Percentiles rank a stretch among this genome's conserved stretches.
phyloP scores from a whole-genome alignment of 768 basidiomycete genomes.

The Lentinula edodes region DNA sequence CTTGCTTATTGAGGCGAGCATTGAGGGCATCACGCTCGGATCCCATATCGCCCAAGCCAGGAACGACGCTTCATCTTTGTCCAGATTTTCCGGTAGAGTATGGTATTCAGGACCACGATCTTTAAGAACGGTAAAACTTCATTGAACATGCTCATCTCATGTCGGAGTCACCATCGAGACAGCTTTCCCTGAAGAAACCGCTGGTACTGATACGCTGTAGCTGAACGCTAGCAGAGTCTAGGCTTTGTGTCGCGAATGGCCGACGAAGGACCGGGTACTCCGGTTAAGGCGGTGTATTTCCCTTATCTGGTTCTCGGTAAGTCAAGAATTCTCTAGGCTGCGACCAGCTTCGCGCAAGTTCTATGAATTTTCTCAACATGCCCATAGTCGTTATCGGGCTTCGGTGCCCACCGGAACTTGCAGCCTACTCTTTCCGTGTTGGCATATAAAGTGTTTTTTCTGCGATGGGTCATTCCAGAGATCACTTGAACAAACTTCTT shows the following conservation, averaged over 20 bases:
- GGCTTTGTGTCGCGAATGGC: neutral
- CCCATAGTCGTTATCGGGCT: neutral
- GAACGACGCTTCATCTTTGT: too few species aligned
- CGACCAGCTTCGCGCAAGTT: neutral
- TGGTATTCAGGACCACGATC: too few species aligned
- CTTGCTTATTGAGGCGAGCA: too few species aligned
- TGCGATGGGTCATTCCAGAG: neutral
- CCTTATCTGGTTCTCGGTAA: neutral
- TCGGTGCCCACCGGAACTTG: neutral
- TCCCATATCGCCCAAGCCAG: too few species aligned
- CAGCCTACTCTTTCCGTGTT: conserved; percentile 1
- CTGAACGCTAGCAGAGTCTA: neutral
- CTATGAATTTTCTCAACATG: neutral
- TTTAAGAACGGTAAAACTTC: too few species aligned
- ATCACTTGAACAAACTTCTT: neutral
- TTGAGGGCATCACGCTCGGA: too few species aligned
- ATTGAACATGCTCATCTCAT: too few species aligned
- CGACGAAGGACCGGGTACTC: neutral
- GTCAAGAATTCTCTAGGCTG: conserved; percentile 4
- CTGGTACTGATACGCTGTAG: too few species aligned
- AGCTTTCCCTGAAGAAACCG: too few species aligned
- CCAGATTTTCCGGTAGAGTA: too few species aligned
- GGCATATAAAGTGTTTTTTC: neutral
- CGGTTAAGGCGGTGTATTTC: neutral
- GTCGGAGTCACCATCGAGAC: too few species aligned